phyloP scores from a whole-genome alignment of 2,329 filamentous ascomycete genomes.

The Fusarium piperis region DNA sequence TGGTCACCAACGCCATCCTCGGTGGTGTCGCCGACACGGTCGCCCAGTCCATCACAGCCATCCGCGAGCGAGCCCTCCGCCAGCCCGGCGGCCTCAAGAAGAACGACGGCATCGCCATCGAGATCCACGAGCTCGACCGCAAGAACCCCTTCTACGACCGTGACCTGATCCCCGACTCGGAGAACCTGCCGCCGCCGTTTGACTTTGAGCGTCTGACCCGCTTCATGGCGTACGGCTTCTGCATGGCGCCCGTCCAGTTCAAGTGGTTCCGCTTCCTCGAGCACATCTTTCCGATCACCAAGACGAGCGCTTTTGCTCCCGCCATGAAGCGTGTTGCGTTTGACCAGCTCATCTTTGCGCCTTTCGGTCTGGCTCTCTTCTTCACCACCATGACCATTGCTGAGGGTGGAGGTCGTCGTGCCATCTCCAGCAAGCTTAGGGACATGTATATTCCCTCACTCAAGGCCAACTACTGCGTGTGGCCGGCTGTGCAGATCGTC shows the following conservation, averaged over 20 bases:
- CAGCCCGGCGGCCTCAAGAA: conserved; percentile 69
- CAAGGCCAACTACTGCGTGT: conserved; percentile 95
- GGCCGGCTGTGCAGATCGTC: conserved; percentile 94
- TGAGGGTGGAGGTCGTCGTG: conserved; percentile 87
- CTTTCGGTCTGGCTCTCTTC: conserved; percentile 85
- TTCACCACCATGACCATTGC: conserved; percentile 97
- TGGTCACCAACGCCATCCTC: conserved; percentile 97
- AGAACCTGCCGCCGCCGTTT: conserved; percentile 79
- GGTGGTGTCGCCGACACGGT: conserved; percentile 97
- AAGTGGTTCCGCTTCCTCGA: conserved; percentile 94
- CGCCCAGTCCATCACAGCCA: conserved; percentile 88
- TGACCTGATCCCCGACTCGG: conserved; percentile 73
- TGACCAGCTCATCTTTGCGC: conserved; percentile 94
- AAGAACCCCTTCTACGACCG: conserved; percentile 74
- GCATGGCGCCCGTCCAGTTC: conserved; percentile 95
- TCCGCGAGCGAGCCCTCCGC: conserved; percentile 73
- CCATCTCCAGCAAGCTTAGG: conserved; percentile 83
- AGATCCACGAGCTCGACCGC: conserved; percentile 87
- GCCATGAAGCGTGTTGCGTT: conserved; percentile 90
- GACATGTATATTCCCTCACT: conserved; percentile 95
- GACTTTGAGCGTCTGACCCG: conserved; percentile 94
- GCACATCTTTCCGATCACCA: conserved; percentile 83
- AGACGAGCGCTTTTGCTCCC: conserved; percentile 76
- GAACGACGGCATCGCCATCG: conserved; percentile 81
- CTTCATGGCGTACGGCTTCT: conserved; percentile 97